A percentile compares a stretch with the other conserved stretches of the same genome.
Conservation (phyloP, 306 rosid species). For the Purshia tridentata region DNA sequence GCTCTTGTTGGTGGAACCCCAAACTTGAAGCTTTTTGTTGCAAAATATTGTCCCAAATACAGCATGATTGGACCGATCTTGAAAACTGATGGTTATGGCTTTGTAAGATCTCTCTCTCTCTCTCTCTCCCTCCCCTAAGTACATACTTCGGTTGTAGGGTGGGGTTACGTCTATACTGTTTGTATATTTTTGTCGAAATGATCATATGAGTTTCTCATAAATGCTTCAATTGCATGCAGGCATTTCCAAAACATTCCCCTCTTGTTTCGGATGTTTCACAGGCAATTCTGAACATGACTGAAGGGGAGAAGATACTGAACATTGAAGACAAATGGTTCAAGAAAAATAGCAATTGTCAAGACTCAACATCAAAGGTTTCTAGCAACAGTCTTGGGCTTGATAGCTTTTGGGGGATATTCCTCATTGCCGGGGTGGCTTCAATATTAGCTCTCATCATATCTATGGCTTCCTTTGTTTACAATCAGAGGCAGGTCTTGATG, state of each 20-base stretch:
- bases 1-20: too few species aligned
- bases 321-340: constrained; percentile 55
- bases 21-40: too few species aligned
- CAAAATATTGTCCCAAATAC: too few species aligned
- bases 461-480: constrained; percentile 31
- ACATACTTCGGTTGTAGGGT: too few species aligned
- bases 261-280: constrained; percentile 55
- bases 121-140: too few species aligned
- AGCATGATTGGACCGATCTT: too few species aligned
- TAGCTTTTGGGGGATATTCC: constrained; percentile 68
- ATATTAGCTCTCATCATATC: constrained; percentile 31
- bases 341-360: constrained; percentile 22
- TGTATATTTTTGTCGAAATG: too few species aligned
- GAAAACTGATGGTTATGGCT: too few species aligned
- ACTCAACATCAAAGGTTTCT: constrained; percentile 27
- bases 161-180: not conserved
- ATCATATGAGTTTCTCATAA: not conserved
- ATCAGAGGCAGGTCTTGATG: constrained; percentile 33
- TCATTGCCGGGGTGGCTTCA: constrained; percentile 47
- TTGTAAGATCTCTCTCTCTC: too few species aligned
- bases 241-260: constrained; percentile 50
- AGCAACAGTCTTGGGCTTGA: constrained; percentile 41
- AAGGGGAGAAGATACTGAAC: constrained; percentile 46
- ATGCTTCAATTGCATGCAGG: constrained; percentile 21
- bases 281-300: constrained; percentile 53